Evolutionary conservation across 2,329 filamentous ascomycete genomes (phyloP).

Genomic region (Claviceps sp.): DNA sequence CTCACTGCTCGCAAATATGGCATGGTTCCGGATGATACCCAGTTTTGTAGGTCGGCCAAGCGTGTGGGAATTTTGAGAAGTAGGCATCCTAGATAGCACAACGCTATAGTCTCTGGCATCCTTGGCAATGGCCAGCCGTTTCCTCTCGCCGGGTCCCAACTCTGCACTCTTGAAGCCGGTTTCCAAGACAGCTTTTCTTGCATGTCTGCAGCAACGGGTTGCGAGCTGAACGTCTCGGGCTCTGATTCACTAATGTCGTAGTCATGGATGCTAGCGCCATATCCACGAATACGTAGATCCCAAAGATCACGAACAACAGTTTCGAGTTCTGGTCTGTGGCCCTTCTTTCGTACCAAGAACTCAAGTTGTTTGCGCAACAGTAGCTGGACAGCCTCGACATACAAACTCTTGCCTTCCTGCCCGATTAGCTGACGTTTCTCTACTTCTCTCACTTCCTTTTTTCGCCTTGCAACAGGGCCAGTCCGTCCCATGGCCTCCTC

Average conservation of each 20-base stretch:
- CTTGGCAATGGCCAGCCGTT: slow-evolving; percentile 46
- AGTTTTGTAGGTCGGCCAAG: slow-evolving; percentile 57
- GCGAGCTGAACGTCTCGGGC: slow-evolving; percentile 26
- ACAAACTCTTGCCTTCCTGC: slow-evolving; percentile 59
- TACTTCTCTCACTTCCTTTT: slow-evolving; percentile 43
- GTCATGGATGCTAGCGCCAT: slow-evolving; percentile 22
- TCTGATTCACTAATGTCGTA: slow-evolving; percentile 14
- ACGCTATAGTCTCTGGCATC: slow-evolving; percentile 58
- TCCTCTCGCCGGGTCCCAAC: slow-evolving; percentile 31
- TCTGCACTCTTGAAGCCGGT: slow-evolving; percentile 20
- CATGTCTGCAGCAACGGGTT: slow-evolving; percentile 14
- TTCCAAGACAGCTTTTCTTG: slow-evolving; percentile 15
- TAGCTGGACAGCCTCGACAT: slow-evolving; percentile 72
- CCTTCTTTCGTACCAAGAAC: slow-evolving; percentile 55
- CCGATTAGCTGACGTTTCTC: slow-evolving; percentile 47
- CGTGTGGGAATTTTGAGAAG: slow-evolving; percentile 66
- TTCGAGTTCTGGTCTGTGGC: slow-evolving; percentile 62
- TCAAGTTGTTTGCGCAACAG: slow-evolving; percentile 69
- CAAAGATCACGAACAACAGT: slow-evolving; percentile 73
- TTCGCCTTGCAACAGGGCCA: slow-evolving; percentile 40
- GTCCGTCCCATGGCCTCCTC: slow-evolving; percentile 57
- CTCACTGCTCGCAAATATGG: slow-evolving; percentile 57
- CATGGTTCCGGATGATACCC: slow-evolving; percentile 54
- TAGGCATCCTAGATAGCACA: slow-evolving; percentile 70
- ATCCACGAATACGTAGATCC: slow-evolving; percentile 50